Base-by-base conservation (phyloP, 352 stramenopile genomes). In the Globisporangium paroecandrum region DNA sequence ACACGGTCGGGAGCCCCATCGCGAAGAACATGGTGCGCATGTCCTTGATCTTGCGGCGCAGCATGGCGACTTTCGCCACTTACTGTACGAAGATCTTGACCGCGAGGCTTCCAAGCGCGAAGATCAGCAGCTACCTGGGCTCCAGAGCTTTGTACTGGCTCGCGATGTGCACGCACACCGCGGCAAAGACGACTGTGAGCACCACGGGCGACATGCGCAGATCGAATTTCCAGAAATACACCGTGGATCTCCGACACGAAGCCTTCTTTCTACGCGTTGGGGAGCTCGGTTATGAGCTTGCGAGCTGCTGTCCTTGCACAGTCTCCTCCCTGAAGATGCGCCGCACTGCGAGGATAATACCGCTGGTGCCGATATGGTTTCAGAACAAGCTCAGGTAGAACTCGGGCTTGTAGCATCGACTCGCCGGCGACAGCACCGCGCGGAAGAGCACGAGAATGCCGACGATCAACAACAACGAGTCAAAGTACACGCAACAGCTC, bases 1-100 rank as follows among this genome's bases (percentile, higher is more conserved):
- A 49, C 34, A 72, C 66, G 1, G 70, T 72, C 15, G 66, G 62
- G 8, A 72, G 60, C 3, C 60, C 66, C 7, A 70, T 29, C 8
- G 63, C 47, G 15, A 66, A 49, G 25, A 71, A 69, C 53, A 71
- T 74, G 15, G 24, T 64, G 32, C 51, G 55, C 22, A 66, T 34
- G 41, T 70, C 59, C 4, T 58, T 60, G 27, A 62, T 36, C 22
- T 29, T 60, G 32, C 34, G 10, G n/a, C 25, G 32, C 64, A 70
- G 58, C 8, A 64, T 59, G n/a, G 0, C 41, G 29, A 58, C n/a
- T 29, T 65, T 70, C 13, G 47, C 47, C 12, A 59, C n/a, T 53
- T 71, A 53, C 59, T 74, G 59, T 9, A 47, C 58, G 2, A 66
- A 10, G 4, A 25, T 15, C 62, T 68, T 68, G 34, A 68, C 13